Evolutionary conservation across 345 rosid genomes (phyloP).

Genomic region (Brassica carinata): DNA sequence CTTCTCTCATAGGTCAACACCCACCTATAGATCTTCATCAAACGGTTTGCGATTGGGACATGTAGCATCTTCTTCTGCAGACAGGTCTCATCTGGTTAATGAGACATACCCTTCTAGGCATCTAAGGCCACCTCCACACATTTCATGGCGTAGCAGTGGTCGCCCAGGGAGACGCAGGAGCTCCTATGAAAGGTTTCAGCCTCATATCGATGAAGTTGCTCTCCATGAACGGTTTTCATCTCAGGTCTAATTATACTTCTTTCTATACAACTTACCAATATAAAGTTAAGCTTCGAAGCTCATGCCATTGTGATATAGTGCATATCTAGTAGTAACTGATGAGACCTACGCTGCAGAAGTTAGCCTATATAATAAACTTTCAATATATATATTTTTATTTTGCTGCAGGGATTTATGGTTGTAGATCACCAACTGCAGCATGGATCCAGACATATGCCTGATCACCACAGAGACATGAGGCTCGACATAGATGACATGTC

Average conservation of each 20-base stretch:
- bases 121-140: constrained; percentile 53
- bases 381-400: too few species aligned
- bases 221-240: constrained; percentile 58
- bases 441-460: too few species aligned
- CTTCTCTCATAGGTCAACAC: constrained; percentile 64
- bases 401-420: too few species aligned
- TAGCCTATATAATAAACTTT: too few species aligned
- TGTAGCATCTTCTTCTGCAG: constrained; percentile 56
- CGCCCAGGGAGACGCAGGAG: constrained; percentile 70
- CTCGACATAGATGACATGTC: too few species aligned
- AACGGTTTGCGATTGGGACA: constrained; percentile 54
- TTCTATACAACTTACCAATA: background rate
- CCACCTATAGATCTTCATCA: constrained; percentile 65
- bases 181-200: constrained; percentile 60
- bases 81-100: constrained; percentile 51
- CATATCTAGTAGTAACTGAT: too few species aligned
- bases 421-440: too few species aligned
- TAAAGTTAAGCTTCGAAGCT: too few species aligned
- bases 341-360: too few species aligned
- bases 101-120: constrained; percentile 70
- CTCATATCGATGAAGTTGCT: constrained; percentile 54
- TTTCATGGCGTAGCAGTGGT: constrained; percentile 65
- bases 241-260: constrained; percentile 52
- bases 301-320: too few species aligned
- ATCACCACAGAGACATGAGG: too few species aligned